Evolutionary conservation across 2,329 filamentous ascomycete species (phyloP), one percentile per base, ranked within the genome.

Genomic region (Xylaria sp.): DNA sequence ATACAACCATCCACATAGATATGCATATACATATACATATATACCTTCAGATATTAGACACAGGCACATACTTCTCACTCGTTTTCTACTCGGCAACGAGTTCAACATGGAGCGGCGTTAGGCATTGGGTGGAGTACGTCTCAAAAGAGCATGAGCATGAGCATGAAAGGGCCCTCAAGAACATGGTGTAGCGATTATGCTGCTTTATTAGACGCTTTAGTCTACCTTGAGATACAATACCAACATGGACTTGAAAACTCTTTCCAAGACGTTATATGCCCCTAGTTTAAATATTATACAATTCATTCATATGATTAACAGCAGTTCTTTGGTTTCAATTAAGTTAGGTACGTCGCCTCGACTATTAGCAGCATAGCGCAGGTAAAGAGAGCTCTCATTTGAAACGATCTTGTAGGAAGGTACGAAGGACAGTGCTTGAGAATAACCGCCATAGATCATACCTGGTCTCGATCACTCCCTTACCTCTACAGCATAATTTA

Each of bases 21-120:
- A 65, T 47, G 27, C 51, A 68, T 39, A 65, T 47, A 24, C 47
- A 12, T 62, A 4, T 62, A 4, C 2, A 27, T 27, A 59, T 71
- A 51, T 70, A 21, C 54, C 34, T 71, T 59, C 47, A 24, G 30
- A 42, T 58, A 47, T 60, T 45, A 55, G 24, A 59, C 48, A 59
- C 34, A n/a, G 34, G 9, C 47, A 34, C 21, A 50, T 48, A 57
- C 12, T 19, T 51, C 60, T 53, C 59, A 34, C 47, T 57, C 53
- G 42, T 54, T 64, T 47, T 51, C 42, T 48, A 48, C 9, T 32
- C 17, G 24, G 45, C 19, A 39, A 62, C 42, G 53, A 56, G 42
- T 47, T 36, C 45, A 34, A 36, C 55, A 57, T 63, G 57, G 55
- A 56, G 27, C 48, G 69, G 69, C 69, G 69, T 66, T 34, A 11